Evolutionary conservation across 306 rosid genomes (phyloP).

Genomic region (Geum urbanum): DNA sequence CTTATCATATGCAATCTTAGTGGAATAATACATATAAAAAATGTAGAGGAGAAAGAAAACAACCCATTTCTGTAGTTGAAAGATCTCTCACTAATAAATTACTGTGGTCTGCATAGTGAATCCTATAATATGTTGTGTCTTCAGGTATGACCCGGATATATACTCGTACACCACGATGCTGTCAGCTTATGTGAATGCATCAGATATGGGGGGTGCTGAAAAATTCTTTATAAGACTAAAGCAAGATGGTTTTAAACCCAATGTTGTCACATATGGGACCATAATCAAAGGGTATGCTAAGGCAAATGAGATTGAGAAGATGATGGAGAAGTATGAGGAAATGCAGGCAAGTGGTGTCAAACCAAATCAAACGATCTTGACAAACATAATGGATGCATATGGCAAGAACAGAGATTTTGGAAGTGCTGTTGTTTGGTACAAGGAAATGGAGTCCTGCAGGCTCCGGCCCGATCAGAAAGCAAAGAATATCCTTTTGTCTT

Average conservation of each 20-base stretch:
- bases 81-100: background rate
- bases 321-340: constrained; percentile 68
- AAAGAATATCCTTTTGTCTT: constrained; percentile 68
- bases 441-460: constrained; percentile 69
- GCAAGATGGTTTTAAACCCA: constrained; percentile 73
- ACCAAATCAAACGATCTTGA: constrained; percentile 63
- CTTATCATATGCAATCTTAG: background rate
- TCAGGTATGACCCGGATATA: constrained; percentile 76
- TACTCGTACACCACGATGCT: constrained; percentile 90
- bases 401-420: constrained; percentile 75
- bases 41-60: constrained; percentile 3
- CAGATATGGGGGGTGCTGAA: constrained; percentile 92
- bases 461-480: constrained; percentile 79
- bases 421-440: constrained; percentile 79
- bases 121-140: constrained; percentile 9
- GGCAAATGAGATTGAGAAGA: constrained; percentile 54
- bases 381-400: constrained; percentile 84
- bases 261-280: constrained; percentile 75
- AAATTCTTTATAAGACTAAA: constrained; percentile 66
- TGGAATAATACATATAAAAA: background rate
- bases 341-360: constrained; percentile 56
- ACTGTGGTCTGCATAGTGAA: background rate
- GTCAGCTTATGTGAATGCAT: constrained; percentile 80
- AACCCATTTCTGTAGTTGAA: background rate
- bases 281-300: constrained; percentile 83